Evolutionary conservation across 2,329 filamentous ascomycete genomes (phyloP).

Genomic region (Dactylonectria estremocensis): DNA sequence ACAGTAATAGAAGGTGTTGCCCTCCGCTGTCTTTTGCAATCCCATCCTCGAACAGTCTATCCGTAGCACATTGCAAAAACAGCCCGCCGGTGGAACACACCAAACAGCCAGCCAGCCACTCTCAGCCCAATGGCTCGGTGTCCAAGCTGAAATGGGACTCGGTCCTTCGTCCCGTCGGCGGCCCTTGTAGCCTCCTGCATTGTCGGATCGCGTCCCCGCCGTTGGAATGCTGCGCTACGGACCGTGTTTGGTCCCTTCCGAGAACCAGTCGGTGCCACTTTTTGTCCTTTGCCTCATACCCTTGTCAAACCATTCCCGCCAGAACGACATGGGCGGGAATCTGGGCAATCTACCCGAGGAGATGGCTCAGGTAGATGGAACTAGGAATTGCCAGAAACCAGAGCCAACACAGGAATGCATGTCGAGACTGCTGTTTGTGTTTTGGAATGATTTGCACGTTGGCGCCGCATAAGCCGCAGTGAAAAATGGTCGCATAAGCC

Average conservation of each 20-base stretch:
- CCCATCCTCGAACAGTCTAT: neutral
- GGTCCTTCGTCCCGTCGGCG: neutral
- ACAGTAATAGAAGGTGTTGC: neutral
- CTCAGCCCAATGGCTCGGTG: neutral
- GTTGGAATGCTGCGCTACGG: slow-evolving; percentile 27
- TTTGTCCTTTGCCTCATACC: slow-evolving; percentile 4
- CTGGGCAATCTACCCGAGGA: slow-evolving; percentile 26
- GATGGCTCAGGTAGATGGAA: neutral
- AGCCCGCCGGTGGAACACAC: neutral
- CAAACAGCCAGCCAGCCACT: slow-evolving; percentile 22
- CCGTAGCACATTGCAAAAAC: neutral
- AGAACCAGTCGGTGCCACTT: slow-evolving; percentile 19
- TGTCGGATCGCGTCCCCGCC: slow-evolving; percentile 30
- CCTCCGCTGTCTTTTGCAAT: neutral
- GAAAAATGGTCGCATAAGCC: neutral
- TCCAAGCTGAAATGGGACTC: slow-evolving; percentile 1
- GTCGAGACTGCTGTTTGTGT: neutral
- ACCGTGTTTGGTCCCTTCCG: slow-evolving; percentile 14
- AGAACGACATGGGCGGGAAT: slow-evolving; percentile 21
- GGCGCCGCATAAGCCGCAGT: neutral
- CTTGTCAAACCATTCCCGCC: slow-evolving; percentile 8
- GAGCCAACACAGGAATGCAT: slow-evolving; percentile 8
- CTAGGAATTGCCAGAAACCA: slow-evolving; percentile 11
- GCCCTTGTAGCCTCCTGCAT: slow-evolving; percentile 10
- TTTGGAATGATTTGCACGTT: neutral